Evolutionary conservation across 768 basidiomycete species (phyloP).

Genomic region (Boletus sp.): DNA sequence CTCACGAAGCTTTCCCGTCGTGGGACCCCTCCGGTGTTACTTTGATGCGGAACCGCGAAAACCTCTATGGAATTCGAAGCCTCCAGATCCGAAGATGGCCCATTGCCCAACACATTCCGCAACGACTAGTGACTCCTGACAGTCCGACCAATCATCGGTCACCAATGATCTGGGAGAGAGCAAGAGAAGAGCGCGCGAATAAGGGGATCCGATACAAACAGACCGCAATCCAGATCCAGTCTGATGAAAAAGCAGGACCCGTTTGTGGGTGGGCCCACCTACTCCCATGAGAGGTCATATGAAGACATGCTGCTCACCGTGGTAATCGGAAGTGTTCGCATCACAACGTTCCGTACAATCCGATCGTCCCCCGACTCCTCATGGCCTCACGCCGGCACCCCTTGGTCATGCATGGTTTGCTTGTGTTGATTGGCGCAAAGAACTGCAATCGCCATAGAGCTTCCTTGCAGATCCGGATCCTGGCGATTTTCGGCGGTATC

Average conservation of each 20-base stretch:
- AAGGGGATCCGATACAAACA: slow-evolving; percentile 16
- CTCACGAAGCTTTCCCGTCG: background rate
- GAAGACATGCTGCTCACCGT: slow-evolving; percentile 15
- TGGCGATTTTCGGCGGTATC: slow-evolving; percentile 27
- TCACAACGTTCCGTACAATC: slow-evolving; percentile 11
- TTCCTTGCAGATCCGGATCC: slow-evolving; percentile 29
- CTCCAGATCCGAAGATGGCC: slow-evolving; percentile 12
- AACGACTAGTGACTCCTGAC: background rate
- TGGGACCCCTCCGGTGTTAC: background rate
- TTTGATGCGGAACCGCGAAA: slow-evolving; percentile 16
- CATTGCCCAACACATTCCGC: slow-evolving; percentile 6
- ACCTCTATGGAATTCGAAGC: slow-evolving; percentile 9
- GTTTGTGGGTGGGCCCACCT: slow-evolving; percentile 4
- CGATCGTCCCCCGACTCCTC: slow-evolving; percentile 11
- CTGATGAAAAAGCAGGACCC: slow-evolving; percentile 13
- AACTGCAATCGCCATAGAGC: slow-evolving; percentile 10
- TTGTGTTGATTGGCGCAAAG: slow-evolving; percentile 21
- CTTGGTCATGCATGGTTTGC: background rate
- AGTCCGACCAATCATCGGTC: too few relatives aligned
- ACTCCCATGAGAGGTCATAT: slow-evolving; percentile 23
- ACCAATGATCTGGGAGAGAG: background rate
- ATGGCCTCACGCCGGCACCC: background rate
- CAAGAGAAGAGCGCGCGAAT: background rate
- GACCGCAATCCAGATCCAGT: slow-evolving; percentile 14
- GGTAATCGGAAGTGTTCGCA: slow-evolving; percentile 20